Conservation (phyloP, 1,284 basidiomycete genomes). For the Tylopilus sp. region DNA sequence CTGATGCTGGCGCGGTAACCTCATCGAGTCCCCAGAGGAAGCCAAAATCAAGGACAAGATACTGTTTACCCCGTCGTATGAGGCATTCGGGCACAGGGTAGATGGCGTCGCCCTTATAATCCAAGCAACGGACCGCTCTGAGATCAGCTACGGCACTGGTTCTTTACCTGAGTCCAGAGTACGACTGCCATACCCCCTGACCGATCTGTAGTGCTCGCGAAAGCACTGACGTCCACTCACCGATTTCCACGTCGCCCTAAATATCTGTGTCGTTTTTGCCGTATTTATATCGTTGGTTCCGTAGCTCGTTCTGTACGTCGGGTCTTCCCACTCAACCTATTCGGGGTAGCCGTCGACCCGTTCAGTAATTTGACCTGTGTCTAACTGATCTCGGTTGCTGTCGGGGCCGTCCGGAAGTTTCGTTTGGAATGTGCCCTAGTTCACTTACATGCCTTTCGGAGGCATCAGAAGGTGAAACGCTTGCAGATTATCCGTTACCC, state of each 20-base stretch:
- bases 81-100: slow-evolving; percentile 73
- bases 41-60: slow-evolving; percentile 94
- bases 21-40: slow-evolving; percentile 79
- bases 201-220: slow-evolving; percentile 17
- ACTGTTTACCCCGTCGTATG: slow-evolving; percentile 90
- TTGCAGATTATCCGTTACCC: slow-evolving; percentile 1
- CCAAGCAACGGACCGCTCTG: slow-evolving; percentile 83
- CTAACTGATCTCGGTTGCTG: neutral
- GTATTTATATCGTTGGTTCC: neutral
- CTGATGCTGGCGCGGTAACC: slow-evolving; percentile 2
- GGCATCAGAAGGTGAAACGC: slow-evolving; percentile 2
- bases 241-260: slow-evolving; percentile 9
- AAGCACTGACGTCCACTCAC: slow-evolving; percentile 15
- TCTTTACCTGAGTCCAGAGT: slow-evolving; percentile 34
- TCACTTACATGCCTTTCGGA: slow-evolving; percentile 3
- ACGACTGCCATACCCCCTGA: neutral
- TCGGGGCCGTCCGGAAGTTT: slow-evolving; percentile 2
- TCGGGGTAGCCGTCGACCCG: neutral
- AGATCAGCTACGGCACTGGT: slow-evolving; percentile 79
- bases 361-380: slow-evolving; percentile 5
- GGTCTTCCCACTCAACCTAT: neutral
- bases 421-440: neutral
- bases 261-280: neutral
- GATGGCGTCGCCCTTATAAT: slow-evolving; percentile 75
- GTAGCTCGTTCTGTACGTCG: neutral